These are phyloP conservation scores for Quercus mongolica DNA, from an alignment of 306 rosid species.

Conservation along the genomic window DNA sequence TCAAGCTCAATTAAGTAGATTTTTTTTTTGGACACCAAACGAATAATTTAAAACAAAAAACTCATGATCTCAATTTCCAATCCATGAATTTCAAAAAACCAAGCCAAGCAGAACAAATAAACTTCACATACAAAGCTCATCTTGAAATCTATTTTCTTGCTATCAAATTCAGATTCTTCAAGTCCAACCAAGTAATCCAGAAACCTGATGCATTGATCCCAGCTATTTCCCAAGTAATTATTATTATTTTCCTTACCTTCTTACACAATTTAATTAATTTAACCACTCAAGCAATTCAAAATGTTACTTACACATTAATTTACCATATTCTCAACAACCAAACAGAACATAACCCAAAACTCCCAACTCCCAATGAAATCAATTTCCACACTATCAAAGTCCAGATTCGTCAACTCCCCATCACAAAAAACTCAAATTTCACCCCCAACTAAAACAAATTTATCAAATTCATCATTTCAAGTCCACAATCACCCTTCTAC, in stretches of 20 bases:
- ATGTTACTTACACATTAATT: background rate
- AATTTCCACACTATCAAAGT: background rate
- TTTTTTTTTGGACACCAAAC: no score
- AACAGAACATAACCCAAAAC: background rate
- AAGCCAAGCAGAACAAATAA: background rate
- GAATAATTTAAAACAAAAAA: no score
- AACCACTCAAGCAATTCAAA: background rate
- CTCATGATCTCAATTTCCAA: background rate
- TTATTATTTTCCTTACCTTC: background rate
- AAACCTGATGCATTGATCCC: background rate
- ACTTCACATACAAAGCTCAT: background rate
- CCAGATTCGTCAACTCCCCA: conserved; percentile 1
- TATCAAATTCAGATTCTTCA: conserved; percentile 1
- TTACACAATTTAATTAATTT: background rate
- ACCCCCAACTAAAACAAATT: background rate
- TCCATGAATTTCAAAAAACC: background rate
- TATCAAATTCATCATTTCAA: background rate
- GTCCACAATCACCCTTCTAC: no score
- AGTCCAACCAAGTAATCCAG: background rate
- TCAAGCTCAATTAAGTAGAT: background rate
- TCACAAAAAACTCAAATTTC: background rate
- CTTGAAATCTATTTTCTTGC: background rate
- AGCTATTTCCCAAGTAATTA: background rate
- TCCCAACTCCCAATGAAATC: background rate
- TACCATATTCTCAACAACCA: conserved; percentile 4